These are phyloP conservation scores for Wickerhamomyces sp. DNA, from an alignment of 1,139 yeast genomes.

Conservation along the genomic window DNA sequence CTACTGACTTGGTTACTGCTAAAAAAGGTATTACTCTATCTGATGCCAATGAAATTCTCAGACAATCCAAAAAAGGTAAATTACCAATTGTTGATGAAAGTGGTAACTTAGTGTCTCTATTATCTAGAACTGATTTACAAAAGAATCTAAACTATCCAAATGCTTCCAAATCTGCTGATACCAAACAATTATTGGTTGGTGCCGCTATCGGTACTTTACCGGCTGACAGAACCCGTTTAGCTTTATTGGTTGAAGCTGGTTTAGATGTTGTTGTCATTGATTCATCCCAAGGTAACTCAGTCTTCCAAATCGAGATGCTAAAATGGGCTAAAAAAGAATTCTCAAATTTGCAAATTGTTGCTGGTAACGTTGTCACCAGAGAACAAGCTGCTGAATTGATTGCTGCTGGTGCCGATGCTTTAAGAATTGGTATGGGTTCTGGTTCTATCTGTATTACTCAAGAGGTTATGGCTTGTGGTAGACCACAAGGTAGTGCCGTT, in stretches of 20 bases:
- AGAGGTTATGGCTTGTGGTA: constrained; percentile 99
- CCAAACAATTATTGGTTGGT: constrained; percentile 97
- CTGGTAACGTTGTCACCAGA: constrained; percentile 98
- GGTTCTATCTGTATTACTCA: constrained; percentile 99
- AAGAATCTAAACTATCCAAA: constrained; percentile 91
- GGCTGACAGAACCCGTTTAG: constrained; percentile 81
- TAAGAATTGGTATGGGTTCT: constrained; percentile 99
- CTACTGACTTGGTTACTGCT: constrained; percentile 82
- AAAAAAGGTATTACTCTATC: constrained; percentile 71
- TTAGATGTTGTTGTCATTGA: constrained; percentile 94
- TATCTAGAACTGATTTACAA: constrained; percentile 95
- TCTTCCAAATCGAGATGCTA: constrained; percentile 91
- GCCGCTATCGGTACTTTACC: constrained; percentile 96
- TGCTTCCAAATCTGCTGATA: constrained; percentile 88
- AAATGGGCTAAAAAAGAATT: constrained; percentile 79
- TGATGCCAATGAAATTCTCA: constrained; percentile 86
- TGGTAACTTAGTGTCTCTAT: constrained; percentile 78
- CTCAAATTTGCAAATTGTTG: constrained; percentile 84
- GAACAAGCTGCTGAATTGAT: constrained; percentile 97
- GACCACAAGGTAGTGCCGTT: constrained; percentile 99
- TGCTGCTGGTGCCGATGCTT: constrained; percentile 95
- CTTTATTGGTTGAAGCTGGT: constrained; percentile 88
- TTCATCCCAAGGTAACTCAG: constrained; percentile 96
- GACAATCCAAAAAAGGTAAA: constrained; percentile 95
- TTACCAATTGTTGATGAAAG: constrained; percentile 81